Evolutionary conservation across 352 stramenopile species (phyloP).

Genomic region (Phytophthora syringae): DNA sequence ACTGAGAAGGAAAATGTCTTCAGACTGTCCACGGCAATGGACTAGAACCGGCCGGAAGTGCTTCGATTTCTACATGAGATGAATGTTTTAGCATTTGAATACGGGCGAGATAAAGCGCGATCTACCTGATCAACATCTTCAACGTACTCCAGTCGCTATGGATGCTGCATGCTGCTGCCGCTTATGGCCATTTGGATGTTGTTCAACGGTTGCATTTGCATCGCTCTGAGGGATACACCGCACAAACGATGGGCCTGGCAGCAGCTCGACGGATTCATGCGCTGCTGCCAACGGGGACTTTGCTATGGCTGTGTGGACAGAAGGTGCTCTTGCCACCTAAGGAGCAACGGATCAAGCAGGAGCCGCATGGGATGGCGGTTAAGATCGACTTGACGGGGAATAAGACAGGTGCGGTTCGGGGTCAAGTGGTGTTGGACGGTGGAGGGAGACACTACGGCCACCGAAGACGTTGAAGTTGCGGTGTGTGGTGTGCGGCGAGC

Average conservation of each 20-base stretch:
- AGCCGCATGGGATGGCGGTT: no score
- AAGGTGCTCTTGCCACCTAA: no score
- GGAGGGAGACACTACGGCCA: no score
- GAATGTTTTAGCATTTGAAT: not conserved
- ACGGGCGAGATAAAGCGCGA: not conserved
- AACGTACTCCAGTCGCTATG: slow-evolving; percentile 10
- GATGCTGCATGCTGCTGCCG: not conserved
- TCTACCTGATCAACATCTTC: not conserved
- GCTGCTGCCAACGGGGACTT: slow-evolving; percentile 2
- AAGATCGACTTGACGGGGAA: no score
- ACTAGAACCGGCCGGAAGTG: slow-evolving; percentile 11
- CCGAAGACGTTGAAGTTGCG: no score
- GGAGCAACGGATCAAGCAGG: no score
- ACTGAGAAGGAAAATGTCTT: not conserved
- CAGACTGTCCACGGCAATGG: not conserved
- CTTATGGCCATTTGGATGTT: slow-evolving; percentile 5
- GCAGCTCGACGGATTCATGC: not conserved
- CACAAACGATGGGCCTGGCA: slow-evolving; percentile 2
- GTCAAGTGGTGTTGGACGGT: no score
- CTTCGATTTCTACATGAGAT: slow-evolving; percentile 6
- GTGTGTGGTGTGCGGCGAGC: no score
- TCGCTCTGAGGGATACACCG: not conserved
- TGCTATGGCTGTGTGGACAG: no score
- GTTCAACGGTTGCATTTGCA: slow-evolving; percentile 13
- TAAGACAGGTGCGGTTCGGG: no score